phyloP scores from a whole-genome alignment of 176 grass and related monocot species.

The Elaeis guineensis region DNA sequence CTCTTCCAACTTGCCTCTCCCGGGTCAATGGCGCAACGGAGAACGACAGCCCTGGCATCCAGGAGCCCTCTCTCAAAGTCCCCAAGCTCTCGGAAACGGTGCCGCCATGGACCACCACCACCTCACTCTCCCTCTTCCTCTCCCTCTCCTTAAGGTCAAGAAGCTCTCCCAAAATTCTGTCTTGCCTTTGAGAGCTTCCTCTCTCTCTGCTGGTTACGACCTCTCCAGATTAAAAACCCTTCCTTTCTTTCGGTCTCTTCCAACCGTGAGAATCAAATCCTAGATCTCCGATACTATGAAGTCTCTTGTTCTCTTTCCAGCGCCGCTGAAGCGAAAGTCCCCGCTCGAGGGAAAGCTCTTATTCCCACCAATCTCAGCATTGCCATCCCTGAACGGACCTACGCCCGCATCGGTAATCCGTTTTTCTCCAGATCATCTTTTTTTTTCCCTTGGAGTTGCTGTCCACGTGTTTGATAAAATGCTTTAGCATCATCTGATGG shows the following conservation, averaged over 20 bases:
- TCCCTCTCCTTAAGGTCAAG: conserved; percentile 61
- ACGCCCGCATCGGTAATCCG: conserved; percentile 68
- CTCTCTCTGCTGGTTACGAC: conserved; percentile 81
- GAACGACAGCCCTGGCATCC: conserved; percentile 13
- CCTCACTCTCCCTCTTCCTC: too few species aligned
- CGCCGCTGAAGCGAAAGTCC: conserved; percentile 36
- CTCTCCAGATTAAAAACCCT: conserved; percentile 53
- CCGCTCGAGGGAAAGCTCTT: conserved; percentile 77
- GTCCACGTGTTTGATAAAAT: conserved; percentile 23
- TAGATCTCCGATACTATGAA: too few species aligned
- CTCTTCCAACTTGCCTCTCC: background rate
- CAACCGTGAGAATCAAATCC: too few species aligned
- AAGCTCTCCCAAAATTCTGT: conserved; percentile 69
- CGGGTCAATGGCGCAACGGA: conserved; percentile 17
- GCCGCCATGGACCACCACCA: background rate
- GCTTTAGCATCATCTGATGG: background rate
- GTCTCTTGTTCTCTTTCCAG: conserved; percentile 9
- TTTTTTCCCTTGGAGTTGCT: background rate
- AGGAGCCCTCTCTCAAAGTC: conserved; percentile 46
- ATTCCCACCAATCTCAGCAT: conserved; percentile 71
- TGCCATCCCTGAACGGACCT: conserved; percentile 79
- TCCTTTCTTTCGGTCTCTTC: background rate
- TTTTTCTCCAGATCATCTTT: background rate
- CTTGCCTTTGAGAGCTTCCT: conserved; percentile 60
- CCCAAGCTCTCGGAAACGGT: conserved; percentile 24